Conservation (phyloP, 441 rosid species). For the Jatropha podagrica region DNA sequence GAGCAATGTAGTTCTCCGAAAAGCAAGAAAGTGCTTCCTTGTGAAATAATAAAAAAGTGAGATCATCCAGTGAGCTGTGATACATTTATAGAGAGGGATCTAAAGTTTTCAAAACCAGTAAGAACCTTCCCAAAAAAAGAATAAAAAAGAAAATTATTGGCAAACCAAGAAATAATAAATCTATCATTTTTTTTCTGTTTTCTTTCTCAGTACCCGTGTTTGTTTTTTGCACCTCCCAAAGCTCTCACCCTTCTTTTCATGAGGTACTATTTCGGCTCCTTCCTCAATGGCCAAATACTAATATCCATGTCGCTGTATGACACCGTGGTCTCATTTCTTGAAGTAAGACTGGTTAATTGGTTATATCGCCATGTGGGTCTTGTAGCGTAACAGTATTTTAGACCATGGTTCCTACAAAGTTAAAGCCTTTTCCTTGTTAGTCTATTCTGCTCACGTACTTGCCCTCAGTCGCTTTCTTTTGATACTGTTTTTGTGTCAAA, state of each 20-base stretch:
- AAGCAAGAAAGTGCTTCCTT: not conserved
- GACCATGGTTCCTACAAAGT: constrained; percentile 21
- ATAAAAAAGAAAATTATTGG: not conserved
- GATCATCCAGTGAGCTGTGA: not conserved
- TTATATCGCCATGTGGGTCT: constrained; percentile 16
- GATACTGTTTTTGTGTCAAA: constrained; percentile 23
- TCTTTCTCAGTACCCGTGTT: constrained; percentile 1
- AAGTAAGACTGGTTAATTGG: not conserved
- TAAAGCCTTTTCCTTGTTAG: constrained; percentile 27
- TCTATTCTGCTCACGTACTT: constrained; percentile 25
- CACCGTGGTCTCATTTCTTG: constrained; percentile 1
- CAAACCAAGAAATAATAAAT: not conserved
- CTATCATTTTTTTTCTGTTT: not conserved
- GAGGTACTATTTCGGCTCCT: constrained; percentile 38
- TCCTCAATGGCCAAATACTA: constrained; percentile 10
- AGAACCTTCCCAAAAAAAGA: constrained; percentile 23
- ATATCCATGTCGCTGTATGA: not conserved
- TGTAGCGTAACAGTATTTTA: constrained; percentile 12
- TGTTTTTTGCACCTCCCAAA: constrained; percentile 30
- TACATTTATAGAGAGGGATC: not conserved
- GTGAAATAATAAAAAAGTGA: not conserved
- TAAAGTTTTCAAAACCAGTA: constrained; percentile 13
- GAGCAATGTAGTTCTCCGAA: not conserved
- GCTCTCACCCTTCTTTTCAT: constrained; percentile 35
- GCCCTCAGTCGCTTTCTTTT: constrained; percentile 33